Percentiles rank a stretch among this genome's conserved stretches.
These are phyloP conservation scores for Rhizophagus clarus DNA, from an alignment of 192 early-diverging fungal genomes.

Conservation along the genomic window DNA sequence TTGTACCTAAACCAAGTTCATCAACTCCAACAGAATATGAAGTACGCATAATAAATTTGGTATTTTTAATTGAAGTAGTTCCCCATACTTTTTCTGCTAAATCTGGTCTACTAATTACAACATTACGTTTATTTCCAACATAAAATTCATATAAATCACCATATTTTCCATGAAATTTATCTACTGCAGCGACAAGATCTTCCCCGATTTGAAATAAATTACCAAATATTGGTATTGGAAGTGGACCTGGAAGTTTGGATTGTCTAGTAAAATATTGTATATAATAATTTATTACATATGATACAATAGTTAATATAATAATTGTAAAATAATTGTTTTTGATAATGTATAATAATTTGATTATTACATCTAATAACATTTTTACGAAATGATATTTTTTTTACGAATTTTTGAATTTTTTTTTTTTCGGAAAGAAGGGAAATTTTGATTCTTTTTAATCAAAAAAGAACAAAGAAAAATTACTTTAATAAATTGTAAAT, in stretches of 20 bases:
- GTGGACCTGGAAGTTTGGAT: not conserved
- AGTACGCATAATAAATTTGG: not conserved
- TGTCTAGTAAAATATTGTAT: too few relatives aligned
- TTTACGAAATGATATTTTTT: too few relatives aligned
- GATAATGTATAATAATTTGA: too few relatives aligned
- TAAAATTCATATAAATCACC: not conserved
- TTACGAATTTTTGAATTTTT: too few relatives aligned
- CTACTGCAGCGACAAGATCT: not conserved
- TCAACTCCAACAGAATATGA: not conserved
- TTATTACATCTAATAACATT: too few relatives aligned
- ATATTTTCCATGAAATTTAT: not conserved
- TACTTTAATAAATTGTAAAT: too few relatives aligned
- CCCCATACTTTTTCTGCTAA: not conserved
- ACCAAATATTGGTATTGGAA: not conserved
- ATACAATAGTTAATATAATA: too few relatives aligned
- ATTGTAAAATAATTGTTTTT: too few relatives aligned
- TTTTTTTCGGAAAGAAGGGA: too few relatives aligned
- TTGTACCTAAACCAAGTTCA: constrained; percentile 8
- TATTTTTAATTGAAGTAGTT: not conserved
- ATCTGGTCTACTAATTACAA: not conserved
- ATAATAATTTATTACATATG: too few relatives aligned
- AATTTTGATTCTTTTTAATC: too few relatives aligned
- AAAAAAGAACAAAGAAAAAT: too few relatives aligned
- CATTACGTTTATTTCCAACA: not conserved
- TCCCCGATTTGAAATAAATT: not conserved